phyloP scores from a whole-genome alignment of 371 early-diverging fungal genomes.

The Rhizomucor miehei region DNA sequence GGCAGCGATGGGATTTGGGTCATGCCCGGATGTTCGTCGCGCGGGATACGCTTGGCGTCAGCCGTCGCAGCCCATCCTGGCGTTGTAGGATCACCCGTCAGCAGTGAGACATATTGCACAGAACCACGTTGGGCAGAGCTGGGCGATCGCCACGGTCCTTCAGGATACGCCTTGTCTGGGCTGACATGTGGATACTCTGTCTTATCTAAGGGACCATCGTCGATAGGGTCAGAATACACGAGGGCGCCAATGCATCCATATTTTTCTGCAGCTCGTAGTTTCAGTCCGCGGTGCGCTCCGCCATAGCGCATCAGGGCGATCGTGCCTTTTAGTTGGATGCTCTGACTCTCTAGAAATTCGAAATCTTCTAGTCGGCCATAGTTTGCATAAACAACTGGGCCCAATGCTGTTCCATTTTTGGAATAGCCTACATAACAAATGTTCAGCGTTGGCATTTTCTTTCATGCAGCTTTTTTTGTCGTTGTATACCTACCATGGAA shows the following conservation, averaged over 20 bases:
- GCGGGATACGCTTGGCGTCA: slow-evolving; percentile 46
- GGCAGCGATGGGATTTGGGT: slow-evolving; percentile 67
- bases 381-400: slow-evolving; percentile 62
- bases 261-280: slow-evolving; percentile 58
- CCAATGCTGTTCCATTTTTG: slow-evolving; percentile 59
- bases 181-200: slow-evolving; percentile 24
- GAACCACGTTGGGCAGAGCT: slow-evolving; percentile 59
- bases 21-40: slow-evolving; percentile 41
- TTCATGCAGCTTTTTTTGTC: too few species aligned
- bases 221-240: slow-evolving; percentile 27
- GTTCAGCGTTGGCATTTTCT: neutral
- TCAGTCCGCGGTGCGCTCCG: slow-evolving; percentile 47
- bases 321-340: slow-evolving; percentile 44
- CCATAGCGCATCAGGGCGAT: slow-evolving; percentile 66
- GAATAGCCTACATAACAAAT: slow-evolving; percentile 40
- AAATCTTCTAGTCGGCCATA: slow-evolving; percentile 64
- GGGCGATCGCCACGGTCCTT: slow-evolving; percentile 65
- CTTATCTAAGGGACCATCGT: slow-evolving; percentile 20
- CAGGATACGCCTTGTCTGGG: slow-evolving; percentile 53
- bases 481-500: slow-evolving; percentile 62
- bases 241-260: slow-evolving; percentile 58
- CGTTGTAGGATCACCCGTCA: slow-evolving; percentile 67
- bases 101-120: slow-evolving; percentile 43
- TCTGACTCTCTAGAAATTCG: slow-evolving; percentile 35
- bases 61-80: slow-evolving; percentile 55